A percentile compares a stretch with the other conserved stretches of the same genome.
These are phyloP conservation scores for Bromus sterilis DNA, from an alignment of 176 grass and related monocot species.

Conservation along the genomic window DNA sequence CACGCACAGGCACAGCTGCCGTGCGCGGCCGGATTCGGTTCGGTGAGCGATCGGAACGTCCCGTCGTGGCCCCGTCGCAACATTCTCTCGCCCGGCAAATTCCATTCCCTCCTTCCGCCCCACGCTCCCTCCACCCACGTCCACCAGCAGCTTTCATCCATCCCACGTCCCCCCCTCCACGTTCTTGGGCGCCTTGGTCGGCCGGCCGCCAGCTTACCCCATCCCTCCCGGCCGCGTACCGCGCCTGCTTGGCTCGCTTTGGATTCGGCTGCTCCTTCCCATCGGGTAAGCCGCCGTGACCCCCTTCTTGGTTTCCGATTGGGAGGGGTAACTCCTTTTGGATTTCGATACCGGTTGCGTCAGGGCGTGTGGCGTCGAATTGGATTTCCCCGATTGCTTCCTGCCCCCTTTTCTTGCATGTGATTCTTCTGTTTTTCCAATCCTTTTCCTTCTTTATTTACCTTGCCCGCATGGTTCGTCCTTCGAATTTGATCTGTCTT, in stretches of 20 bases:
- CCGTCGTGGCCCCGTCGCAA: conserved; percentile 12
- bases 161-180: not conserved
- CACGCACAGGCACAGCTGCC: too few species aligned
- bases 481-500: not conserved
- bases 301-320: not conserved
- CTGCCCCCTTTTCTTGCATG: not conserved
- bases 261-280: not conserved
- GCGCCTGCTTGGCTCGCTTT: too few species aligned
- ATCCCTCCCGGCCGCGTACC: too few species aligned
- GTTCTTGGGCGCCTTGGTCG: not conserved
- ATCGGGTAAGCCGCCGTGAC: conserved; percentile 20
- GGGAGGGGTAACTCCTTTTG: not conserved
- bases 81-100: conserved; percentile 15
- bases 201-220: too few species aligned
- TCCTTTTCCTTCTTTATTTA: conserved; percentile 11
- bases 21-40: not conserved
- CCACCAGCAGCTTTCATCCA: not conserved
- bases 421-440: conserved; percentile 3
- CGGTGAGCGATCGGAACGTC: not conserved
- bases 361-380: not conserved
- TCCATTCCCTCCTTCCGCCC: not conserved
- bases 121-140: not conserved
- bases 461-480: conserved; percentile 19
- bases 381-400: not conserved
- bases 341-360: conserved; percentile 9